These are phyloP conservation scores for Zygosaccharomyces bailii DNA, from an alignment of 805 yeast genomes.

Conservation along the genomic window DNA sequence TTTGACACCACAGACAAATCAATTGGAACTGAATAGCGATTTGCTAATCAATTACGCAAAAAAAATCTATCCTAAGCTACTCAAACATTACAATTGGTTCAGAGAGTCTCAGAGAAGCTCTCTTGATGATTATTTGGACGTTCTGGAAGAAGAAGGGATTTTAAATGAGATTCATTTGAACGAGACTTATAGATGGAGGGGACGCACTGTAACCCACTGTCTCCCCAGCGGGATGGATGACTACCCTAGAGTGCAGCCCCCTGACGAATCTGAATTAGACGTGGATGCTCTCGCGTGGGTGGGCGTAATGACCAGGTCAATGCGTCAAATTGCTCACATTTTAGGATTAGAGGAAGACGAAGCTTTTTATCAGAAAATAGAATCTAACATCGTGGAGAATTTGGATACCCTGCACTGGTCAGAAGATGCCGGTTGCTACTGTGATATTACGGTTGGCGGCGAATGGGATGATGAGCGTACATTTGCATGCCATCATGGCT, in stretches of 20 bases:
- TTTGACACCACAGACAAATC: constrained; percentile 42
- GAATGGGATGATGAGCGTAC: constrained; percentile 51
- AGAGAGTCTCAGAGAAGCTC: constrained; percentile 76
- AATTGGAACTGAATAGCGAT: constrained; percentile 57
- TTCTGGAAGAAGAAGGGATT: constrained; percentile 27
- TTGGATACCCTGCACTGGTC: constrained; percentile 81
- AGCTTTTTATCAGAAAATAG: constrained; percentile 49
- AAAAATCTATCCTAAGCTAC: constrained; percentile 70
- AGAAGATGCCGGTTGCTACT: constrained; percentile 58
- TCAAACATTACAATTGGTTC: constrained; percentile 81
- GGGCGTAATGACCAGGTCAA: constrained; percentile 84
- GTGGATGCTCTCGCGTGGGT: constrained; percentile 92
- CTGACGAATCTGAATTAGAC: constrained; percentile 85
- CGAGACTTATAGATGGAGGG: constrained; percentile 91
- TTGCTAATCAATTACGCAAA: constrained; percentile 55
- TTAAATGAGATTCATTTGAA: constrained; percentile 41
- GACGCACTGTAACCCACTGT: constrained; percentile 80
- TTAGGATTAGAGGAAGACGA: constrained; percentile 60
- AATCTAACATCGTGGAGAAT: constrained; percentile 55
- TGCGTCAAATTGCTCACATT: constrained; percentile 66
- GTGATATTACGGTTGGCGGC: constrained; percentile 78
- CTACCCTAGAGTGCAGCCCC: constrained; percentile 79
- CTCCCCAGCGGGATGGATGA: constrained; percentile 94
- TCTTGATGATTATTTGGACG: constrained; percentile 58
- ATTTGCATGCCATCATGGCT: constrained; percentile 85